A percentile compares a stretch with the other conserved stretches of the same genome.
Conservation (phyloP, 257 asterid species). For the Nicotiana benthamiana region DNA sequence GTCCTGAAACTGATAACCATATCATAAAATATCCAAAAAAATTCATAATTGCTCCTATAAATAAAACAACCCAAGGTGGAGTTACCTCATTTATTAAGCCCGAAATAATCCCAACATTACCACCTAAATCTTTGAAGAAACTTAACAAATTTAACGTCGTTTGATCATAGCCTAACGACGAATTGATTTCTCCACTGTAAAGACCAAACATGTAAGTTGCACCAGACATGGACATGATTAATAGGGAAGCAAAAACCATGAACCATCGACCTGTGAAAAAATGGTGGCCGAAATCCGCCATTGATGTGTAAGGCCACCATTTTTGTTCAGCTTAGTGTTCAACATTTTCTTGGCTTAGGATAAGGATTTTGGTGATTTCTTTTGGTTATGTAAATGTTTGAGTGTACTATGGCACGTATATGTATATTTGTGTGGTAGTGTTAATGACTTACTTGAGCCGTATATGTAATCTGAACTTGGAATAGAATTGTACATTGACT, state of each 20-base stretch:
- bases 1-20: conserved; percentile 48
- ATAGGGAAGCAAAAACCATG: conserved; percentile 45
- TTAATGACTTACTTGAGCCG: not conserved
- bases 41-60: conserved; percentile 43
- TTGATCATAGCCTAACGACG: conserved; percentile 52
- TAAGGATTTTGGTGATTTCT: not conserved
- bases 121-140: conserved; percentile 61
- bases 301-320: conserved; percentile 9
- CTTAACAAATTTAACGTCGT: conserved; percentile 47
- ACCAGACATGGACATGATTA: conserved; percentile 57
- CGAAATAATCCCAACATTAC: conserved; percentile 42
- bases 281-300: conserved; percentile 18
- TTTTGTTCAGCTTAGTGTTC: conserved; percentile 7
- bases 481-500: not conserved
- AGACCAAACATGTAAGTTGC: conserved; percentile 59
- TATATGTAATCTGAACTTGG: not conserved
- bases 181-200: conserved; percentile 45
- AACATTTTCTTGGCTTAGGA: not conserved
- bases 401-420: not conserved
- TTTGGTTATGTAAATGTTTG: not conserved
- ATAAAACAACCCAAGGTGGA: conserved; percentile 62
- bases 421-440: not conserved
- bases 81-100: conserved; percentile 48
- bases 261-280: conserved; percentile 47
- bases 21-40: conserved; percentile 58